Evolutionary conservation across 805 yeast species (phyloP).

Genomic region (Maudiozyma turicensis): DNA sequence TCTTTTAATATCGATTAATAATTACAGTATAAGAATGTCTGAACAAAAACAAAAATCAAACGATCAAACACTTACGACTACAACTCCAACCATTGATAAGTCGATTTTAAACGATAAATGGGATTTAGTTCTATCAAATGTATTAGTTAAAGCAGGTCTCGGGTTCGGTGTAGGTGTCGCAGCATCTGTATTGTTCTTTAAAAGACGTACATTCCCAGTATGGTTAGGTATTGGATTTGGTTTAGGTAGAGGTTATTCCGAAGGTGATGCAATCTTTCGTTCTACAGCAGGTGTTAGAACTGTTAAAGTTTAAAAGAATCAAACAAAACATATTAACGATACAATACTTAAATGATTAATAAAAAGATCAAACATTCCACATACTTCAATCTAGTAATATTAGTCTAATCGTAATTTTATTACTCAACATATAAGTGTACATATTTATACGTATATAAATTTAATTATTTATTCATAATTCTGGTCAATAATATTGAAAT

Average conservation of each 20-base stretch:
- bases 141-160: conserved; percentile 87
- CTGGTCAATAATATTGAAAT: too few species aligned
- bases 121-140: conserved; percentile 94
- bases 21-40: conserved; percentile 10
- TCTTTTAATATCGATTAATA: background rate
- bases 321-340: background rate
- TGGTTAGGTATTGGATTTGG: conserved; percentile 98
- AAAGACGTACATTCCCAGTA: conserved; percentile 93
- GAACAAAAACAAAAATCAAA: conserved; percentile 9
- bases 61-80: background rate
- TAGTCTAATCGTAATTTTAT: too few species aligned
- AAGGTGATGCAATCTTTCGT: conserved; percentile 96
- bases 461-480: too few species aligned
- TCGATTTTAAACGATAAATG: conserved; percentile 64
- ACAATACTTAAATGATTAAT: background rate
- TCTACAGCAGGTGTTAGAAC: conserved; percentile 68
- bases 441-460: too few species aligned
- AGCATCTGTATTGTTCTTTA: conserved; percentile 81
- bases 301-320: conserved; percentile 45
- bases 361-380: background rate
- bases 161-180: conserved; percentile 97
- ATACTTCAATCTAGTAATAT: too few species aligned
- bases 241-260: conserved; percentile 94
- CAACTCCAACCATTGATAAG: conserved; percentile 34
- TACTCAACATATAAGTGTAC: too few species aligned